phyloP scores from a whole-genome alignment of 805 yeast species.

The Saturnispora halmiae region DNA sequence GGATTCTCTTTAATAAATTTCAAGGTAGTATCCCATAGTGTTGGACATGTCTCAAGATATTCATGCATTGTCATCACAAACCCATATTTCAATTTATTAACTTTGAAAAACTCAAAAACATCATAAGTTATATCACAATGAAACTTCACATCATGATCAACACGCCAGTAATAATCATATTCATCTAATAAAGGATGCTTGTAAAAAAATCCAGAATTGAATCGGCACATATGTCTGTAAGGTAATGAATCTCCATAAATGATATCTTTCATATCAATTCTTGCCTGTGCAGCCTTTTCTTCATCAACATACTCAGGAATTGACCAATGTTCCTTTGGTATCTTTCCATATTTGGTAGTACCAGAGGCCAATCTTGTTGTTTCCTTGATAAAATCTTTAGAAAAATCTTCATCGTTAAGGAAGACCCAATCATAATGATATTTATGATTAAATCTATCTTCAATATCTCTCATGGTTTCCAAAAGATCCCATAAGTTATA shows the following conservation, averaged over 20 bases:
- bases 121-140: slow-evolving; percentile 76
- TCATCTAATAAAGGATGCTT: slow-evolving; percentile 62
- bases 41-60: slow-evolving; percentile 56
- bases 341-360: slow-evolving; percentile 60
- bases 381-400: slow-evolving; percentile 63
- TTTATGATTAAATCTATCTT: slow-evolving; percentile 77
- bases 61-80: slow-evolving; percentile 73
- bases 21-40: slow-evolving; percentile 68
- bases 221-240: slow-evolving; percentile 86
- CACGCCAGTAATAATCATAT: slow-evolving; percentile 92
- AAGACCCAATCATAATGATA: slow-evolving; percentile 92
- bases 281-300: slow-evolving; percentile 46
- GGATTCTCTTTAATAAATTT: slow-evolving; percentile 52
- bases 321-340: slow-evolving; percentile 79
- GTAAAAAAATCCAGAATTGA: slow-evolving; percentile 80
- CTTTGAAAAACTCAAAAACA: slow-evolving; percentile 70
- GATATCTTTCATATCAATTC: slow-evolving; percentile 43
- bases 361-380: slow-evolving; percentile 69
- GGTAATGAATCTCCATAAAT: slow-evolving; percentile 58
- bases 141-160: slow-evolving; percentile 74
- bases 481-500: slow-evolving; percentile 51
- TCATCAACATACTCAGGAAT: slow-evolving; percentile 77
- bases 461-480: slow-evolving; percentile 62
- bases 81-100: slow-evolving; percentile 61
- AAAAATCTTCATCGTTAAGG: slow-evolving; percentile 75